These are phyloP conservation scores for Aphanomyces euteiches DNA, from an alignment of 352 stramenopile genomes.

Conservation along the genomic window DNA sequence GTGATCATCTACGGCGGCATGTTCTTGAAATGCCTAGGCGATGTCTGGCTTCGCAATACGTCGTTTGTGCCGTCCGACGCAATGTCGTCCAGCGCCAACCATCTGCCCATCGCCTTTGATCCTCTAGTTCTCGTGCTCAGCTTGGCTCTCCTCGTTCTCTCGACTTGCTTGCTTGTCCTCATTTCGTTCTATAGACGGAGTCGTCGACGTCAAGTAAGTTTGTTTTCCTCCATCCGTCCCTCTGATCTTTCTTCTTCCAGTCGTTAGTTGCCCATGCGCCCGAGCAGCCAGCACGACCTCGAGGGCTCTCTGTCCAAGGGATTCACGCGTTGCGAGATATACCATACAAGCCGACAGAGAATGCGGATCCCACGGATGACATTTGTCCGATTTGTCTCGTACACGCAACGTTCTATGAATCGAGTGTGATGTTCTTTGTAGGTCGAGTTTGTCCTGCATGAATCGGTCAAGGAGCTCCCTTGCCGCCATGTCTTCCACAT, in stretches of 20 bases:
- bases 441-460: constrained; percentile 13
- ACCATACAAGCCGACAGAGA: background rate
- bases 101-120: background rate
- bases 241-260: background rate
- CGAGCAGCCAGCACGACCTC: background rate
- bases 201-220: background rate
- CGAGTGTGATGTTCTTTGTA: background rate
- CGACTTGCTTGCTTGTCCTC: background rate
- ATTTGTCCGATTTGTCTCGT: constrained; percentile 29
- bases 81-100: background rate
- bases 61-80: background rate
- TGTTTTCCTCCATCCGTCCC: background rate
- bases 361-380: constrained; percentile 11
- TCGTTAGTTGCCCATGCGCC: background rate
- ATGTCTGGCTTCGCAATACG: constrained; percentile 27
- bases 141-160: constrained; percentile 5
- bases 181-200: background rate
- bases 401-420: background rate
- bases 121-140: constrained; percentile 1
- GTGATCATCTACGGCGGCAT: constrained; percentile 14
- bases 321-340: constrained; percentile 18
- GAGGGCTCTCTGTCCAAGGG: constrained; percentile 11
- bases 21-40: constrained; percentile 3
- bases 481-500: constrained; percentile 24
- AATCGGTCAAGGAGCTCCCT: constrained; percentile 9